Conservation (phyloP, 2,329 filamentous ascomycete species). For the Trichothecium sympodiale region DNA sequence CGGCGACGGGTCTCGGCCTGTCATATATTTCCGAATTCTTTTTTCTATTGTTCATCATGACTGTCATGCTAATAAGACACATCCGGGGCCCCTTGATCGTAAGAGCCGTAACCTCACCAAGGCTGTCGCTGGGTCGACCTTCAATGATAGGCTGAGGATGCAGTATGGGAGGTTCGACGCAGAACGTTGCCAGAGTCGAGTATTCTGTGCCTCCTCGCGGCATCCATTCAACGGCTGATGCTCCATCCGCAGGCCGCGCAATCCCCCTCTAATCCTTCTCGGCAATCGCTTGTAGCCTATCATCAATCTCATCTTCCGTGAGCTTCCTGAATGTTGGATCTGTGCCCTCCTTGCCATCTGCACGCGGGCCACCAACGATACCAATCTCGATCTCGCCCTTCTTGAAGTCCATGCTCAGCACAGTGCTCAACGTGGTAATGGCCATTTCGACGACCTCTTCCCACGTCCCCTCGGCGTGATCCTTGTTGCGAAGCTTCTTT, state of each 20-base stretch:
- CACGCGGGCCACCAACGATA: constrained; percentile 79
- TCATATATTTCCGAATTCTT: too few relatives aligned
- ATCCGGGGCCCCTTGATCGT: too few relatives aligned
- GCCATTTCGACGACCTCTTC: constrained; percentile 96
- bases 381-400: constrained; percentile 98
- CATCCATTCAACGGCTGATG: too few relatives aligned
- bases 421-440: constrained; percentile 89
- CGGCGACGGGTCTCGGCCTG: too few relatives aligned
- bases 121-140: too few relatives aligned
- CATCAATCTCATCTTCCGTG: constrained; percentile 96
- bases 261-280: constrained; percentile 71
- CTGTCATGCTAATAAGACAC: too few relatives aligned
- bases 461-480: constrained; percentile 83
- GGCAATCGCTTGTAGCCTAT: constrained; percentile 92
- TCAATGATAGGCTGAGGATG: too few relatives aligned
- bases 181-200: background rate
- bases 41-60: too few relatives aligned
- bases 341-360: constrained; percentile 74
- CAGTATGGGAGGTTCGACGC: too few relatives aligned
- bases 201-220: background rate
- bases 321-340: constrained; percentile 73
- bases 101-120: too few relatives aligned
- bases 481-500: constrained; percentile 99
- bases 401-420: constrained; percentile 98
- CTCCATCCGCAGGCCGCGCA: background rate